A percentile compares a stretch with the other conserved stretches of the same genome.
Conservation (phyloP, 345 rosid species). For the Streptanthus diversifolius region DNA sequence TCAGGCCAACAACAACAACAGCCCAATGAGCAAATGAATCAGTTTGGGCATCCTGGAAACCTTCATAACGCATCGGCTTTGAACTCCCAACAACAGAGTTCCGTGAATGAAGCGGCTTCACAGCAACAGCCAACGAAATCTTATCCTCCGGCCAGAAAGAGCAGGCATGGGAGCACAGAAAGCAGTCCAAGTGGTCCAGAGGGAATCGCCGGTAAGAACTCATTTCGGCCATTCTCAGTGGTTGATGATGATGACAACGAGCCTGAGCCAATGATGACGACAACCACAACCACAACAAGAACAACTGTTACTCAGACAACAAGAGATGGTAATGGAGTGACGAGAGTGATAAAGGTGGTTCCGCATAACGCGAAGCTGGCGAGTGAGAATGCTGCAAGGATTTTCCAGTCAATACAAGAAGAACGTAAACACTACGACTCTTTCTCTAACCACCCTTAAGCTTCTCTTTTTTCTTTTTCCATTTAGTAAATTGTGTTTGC, state of each 20-base stretch:
- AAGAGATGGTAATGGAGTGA: conserved; percentile 38
- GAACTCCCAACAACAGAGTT: conserved; percentile 42
- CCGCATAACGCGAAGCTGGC: conserved; percentile 79
- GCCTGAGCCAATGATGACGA: conserved; percentile 16
- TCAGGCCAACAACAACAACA: conserved; percentile 42
- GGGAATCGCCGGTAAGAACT: not conserved
- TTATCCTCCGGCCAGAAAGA: conserved; percentile 40
- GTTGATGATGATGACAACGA: conserved; percentile 3
- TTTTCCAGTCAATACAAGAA: conserved; percentile 83
- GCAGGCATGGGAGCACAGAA: conserved; percentile 51
- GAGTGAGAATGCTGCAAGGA: conserved; percentile 78
- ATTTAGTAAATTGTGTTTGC: not conserved
- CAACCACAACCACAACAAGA: conserved; percentile 48
- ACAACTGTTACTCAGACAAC: conserved; percentile 44
- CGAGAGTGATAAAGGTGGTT: conserved; percentile 73
- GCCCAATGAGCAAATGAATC: conserved; percentile 45
- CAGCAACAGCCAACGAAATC: conserved; percentile 22
- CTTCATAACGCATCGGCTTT: conserved; percentile 35
- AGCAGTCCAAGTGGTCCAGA: conserved; percentile 42
- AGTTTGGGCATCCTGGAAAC: conserved; percentile 36
- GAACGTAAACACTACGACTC: conserved; percentile 57
- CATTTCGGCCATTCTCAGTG: conserved; percentile 9
- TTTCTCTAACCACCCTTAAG: not conserved
- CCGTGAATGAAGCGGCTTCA: conserved; percentile 36
- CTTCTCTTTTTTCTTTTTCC: not conserved